These are phyloP conservation scores for Xylaria polymorpha DNA, from an alignment of 2,329 filamentous ascomycete species.

Conservation along the genomic window DNA sequence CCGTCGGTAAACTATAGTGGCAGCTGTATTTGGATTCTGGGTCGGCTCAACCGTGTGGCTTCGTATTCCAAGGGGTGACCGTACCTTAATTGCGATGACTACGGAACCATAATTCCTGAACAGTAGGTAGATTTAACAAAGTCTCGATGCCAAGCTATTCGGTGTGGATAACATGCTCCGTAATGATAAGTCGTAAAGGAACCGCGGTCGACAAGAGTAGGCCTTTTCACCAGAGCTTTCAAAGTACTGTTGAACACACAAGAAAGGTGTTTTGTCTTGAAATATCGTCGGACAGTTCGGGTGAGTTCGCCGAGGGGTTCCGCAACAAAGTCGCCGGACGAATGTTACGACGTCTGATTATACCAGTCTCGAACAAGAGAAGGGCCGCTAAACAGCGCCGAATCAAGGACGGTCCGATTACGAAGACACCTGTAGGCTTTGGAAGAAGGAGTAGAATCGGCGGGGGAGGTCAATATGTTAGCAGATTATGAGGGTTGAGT, in stretches of 20 bases:
- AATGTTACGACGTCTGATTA: conserved; percentile 13
- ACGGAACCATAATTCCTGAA: conserved; percentile 32
- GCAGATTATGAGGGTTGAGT: conserved; percentile 1
- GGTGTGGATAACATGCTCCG: background rate
- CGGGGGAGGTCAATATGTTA: conserved; percentile 13
- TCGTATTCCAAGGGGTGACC: conserved; percentile 19
- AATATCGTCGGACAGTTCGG: conserved; percentile 15
- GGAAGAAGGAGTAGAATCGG: conserved; percentile 16
- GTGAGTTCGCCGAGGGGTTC: conserved; percentile 23
- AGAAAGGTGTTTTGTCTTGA: conserved; percentile 18
- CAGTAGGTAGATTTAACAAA: conserved; percentile 1
- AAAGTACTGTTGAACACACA: conserved; percentile 10
- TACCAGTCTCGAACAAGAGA: conserved; percentile 14
- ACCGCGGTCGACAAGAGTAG: background rate
- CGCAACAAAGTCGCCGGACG: background rate
- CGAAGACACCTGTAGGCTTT: conserved; percentile 1
- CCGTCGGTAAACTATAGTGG: conserved; percentile 11
- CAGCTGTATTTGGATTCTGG: conserved; percentile 12
- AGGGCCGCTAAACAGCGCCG: conserved; percentile 1
- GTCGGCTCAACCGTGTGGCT: conserved; percentile 15
- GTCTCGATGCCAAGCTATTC: conserved; percentile 12
- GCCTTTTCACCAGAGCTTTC: background rate
- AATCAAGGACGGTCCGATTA: conserved; percentile 4
- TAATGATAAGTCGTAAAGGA: conserved; percentile 8
- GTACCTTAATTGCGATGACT: conserved; percentile 21